Evolutionary conservation across 768 basidiomycete species (phyloP).

Genomic region (Boletus rubescentipes): DNA sequence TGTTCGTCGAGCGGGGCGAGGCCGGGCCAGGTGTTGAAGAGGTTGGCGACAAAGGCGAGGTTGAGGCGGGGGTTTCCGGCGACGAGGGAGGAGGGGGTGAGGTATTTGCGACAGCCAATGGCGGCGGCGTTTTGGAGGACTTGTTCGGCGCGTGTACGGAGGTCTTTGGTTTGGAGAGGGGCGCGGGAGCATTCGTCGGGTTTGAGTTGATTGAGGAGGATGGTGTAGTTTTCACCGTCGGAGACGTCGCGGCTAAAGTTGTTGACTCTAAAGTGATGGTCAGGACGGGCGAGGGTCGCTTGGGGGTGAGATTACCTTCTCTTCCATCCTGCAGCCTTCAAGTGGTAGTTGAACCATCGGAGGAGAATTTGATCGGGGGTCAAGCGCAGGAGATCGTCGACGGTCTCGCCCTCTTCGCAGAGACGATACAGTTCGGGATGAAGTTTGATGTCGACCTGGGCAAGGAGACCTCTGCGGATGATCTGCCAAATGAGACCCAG

Average conservation of each 20-base stretch:
- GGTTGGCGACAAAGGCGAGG: conserved; percentile 96
- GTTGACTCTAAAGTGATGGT: conserved; percentile 64
- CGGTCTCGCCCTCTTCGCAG: conserved; percentile 95
- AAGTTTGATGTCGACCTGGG: conserved; percentile 96
- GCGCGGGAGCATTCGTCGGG: conserved; percentile 90
- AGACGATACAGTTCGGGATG: conserved; percentile 96
- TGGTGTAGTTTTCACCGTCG: conserved; percentile 97
- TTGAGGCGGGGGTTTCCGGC: conserved; percentile 96
- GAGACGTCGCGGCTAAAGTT: conserved; percentile 98
- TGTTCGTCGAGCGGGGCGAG: conserved; percentile 92
- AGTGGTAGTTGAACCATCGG: conserved; percentile 99
- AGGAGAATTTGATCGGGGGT: conserved; percentile 97
- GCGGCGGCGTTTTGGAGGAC: conserved; percentile 91
- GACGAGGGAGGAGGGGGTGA: conserved; percentile 88
- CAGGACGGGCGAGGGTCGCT: not conserved
- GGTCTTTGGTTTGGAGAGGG: conserved; percentile 83
- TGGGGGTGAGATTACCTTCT: conserved; percentile 52
- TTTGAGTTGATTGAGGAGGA: conserved; percentile 93
- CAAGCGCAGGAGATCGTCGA: conserved; percentile 90
- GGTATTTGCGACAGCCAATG: conserved; percentile 95
- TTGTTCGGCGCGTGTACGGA: conserved; percentile 85
- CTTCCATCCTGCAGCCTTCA: conserved; percentile 93
- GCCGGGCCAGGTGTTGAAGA: conserved; percentile 97
- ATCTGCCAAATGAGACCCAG: conserved; percentile 99
- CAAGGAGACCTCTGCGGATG: conserved; percentile 89